Evolutionary conservation across 2,329 filamentous ascomycete species (phyloP), one percentile per base, ranked within the genome.

Genomic region (Fusarium praegraminearum): DNA sequence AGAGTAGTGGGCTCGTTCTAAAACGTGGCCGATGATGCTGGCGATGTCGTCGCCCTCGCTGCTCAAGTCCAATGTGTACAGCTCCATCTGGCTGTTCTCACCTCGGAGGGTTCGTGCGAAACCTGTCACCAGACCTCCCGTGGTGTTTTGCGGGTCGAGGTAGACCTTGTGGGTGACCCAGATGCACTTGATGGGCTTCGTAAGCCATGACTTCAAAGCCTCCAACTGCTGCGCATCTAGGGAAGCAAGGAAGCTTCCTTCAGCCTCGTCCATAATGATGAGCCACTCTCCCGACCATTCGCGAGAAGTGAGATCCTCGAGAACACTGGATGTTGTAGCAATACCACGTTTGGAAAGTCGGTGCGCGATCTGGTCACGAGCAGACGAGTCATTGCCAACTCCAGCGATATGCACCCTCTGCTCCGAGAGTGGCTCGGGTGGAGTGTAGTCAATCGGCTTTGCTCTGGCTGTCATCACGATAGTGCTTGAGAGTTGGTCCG

Each of bases 141-240:
- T 72, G 5, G 56, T 55, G 35, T 73, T 73, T 12, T 72, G 62
- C 3, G 70, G 70, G 16, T 73, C 59, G 6, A 73, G 54, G 33
- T 73, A 72, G 38, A 73, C 68, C 38, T 73, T 73, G 22, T 38
- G 58, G 6, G 70, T 73, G 11, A 73, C 49, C 70, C 70, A 73
- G 7, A 73, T 67, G 35, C 70, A 73, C 44, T 72, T 73, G 58
- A 72, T 45, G 5, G 70, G 62, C 18, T 67, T 62, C 2, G 54
- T 59, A 7, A 73, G 51, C 41, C 45, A 70, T 15, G 70, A 49
- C 43, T 71, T 73, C 5, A 73, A 22, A 7, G 70, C 70, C 12
- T 43, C 32, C 10, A 73, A 20, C 16, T 72, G 65, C 54, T 62
- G 49, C 9, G 15, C 12, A 11, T 33, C 28, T 22, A 73, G 70